Conservation (phyloP, 257 asterid species). For the Thymus quinquecostatus region DNA sequence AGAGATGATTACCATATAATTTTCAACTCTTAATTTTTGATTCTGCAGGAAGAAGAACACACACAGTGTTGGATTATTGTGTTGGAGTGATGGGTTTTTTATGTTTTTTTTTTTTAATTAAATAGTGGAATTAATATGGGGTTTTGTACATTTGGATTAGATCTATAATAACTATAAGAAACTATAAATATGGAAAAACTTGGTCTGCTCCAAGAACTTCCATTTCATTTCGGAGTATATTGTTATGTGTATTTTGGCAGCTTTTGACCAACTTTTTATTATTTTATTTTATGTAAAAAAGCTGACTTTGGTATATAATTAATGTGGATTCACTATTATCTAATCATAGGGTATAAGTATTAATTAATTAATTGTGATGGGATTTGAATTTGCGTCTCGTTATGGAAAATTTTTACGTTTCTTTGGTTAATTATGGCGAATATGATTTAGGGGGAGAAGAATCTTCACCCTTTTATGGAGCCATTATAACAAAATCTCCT, state of each 20-base stretch:
- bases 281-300: background rate
- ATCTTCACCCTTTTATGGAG: background rate
- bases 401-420: slow-evolving; percentile 28
- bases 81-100: background rate
- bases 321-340: slow-evolving; percentile 22
- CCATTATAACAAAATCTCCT: background rate
- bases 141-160: slow-evolving; percentile 30
- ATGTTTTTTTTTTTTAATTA: background rate
- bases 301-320: slow-evolving; percentile 32
- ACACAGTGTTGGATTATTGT: background rate
- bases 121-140: background rate
- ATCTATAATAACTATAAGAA: slow-evolving; percentile 41
- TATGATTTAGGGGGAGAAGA: slow-evolving; percentile 21
- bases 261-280: slow-evolving; percentile 65
- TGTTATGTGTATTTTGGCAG: slow-evolving; percentile 47
- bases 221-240: slow-evolving; percentile 51
- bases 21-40: slow-evolving; percentile 25
- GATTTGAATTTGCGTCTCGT: slow-evolving; percentile 27
- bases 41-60: slow-evolving; percentile 19
- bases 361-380: background rate
- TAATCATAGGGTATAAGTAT: background rate
- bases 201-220: slow-evolving; percentile 46
- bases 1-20: slow-evolving; percentile 46
- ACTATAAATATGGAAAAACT: slow-evolving; percentile 46
- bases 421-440: background rate